Base-by-base conservation (phyloP, 495 filamentous ascomycete genomes). In the Penicillium riverlandense region DNA sequence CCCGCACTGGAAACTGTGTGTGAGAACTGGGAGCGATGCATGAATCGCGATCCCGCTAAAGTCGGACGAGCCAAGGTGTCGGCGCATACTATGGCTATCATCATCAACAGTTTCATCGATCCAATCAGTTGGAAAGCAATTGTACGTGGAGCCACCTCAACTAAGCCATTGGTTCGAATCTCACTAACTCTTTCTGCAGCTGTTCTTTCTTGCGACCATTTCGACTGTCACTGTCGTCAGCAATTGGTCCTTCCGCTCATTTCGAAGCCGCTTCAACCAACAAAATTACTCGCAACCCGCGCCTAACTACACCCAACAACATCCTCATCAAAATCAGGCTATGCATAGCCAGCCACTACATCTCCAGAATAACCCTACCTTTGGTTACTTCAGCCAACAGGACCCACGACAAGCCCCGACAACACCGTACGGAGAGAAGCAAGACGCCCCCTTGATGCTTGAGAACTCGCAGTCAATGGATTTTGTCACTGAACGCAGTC, bases 71-170 rank as follows among this genome's bases (percentile, higher is more conserved):
- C 84, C 9, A 76, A 72, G 45, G 71, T 90, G 29, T 79, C 74
- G 37, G 86, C 86, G n/a, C 71, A 78, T 33, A 88, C 85, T 0
- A 88, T 88, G 73, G 90, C 83, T 40, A 82, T 83, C 56, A 95
- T 90, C 27, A 79, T 87, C 53, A 86, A 85, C 52, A 70, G 65
- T 45, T 85, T 86, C 50, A 74, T 86, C 29, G 79, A 88, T 59
- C 74, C 80, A 10, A 83, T 87, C 34, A 82, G 77, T 41, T 83
- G 77, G 59, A 89, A 90, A 61, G 79, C 82, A 16, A 81, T 86
- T 64, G 78, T 83, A 75, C 35, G 72, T 69, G 14, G 11, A 14
- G 0, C 14, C n/a, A 22, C 34, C 22, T 4, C 3, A 6, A 22
- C 22, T 22, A 22, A 22, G 22, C 22, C 4, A 22, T 22, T 22